phyloP scores from a whole-genome alignment of 1,139 yeast genomes.

The Nakaseomyces uthaithaninus region DNA sequence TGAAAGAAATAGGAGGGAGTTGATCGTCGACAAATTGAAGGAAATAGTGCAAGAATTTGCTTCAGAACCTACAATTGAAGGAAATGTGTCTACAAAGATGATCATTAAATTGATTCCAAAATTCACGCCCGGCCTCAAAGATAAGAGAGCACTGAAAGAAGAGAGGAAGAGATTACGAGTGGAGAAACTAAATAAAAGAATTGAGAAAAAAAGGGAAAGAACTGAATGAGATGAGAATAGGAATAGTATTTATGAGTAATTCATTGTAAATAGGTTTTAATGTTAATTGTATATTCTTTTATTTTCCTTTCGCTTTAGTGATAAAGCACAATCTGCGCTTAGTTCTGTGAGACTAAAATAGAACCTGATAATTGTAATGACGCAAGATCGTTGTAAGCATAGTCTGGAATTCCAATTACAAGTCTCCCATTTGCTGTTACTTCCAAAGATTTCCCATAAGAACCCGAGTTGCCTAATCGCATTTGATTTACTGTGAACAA shows the following conservation, averaged over 20 bases:
- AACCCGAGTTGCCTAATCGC: slow-evolving; percentile 12
- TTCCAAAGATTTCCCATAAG: slow-evolving; percentile 36
- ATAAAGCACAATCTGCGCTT: too few relatives aligned
- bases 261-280: slow-evolving; percentile 1
- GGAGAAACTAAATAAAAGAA: slow-evolving; percentile 22
- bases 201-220: slow-evolving; percentile 19
- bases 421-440: slow-evolving; percentile 25
- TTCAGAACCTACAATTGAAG: slow-evolving; percentile 28
- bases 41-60: slow-evolving; percentile 30
- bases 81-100: slow-evolving; percentile 29
- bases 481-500: slow-evolving; percentile 11
- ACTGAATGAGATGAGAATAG: slow-evolving; percentile 15
- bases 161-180: slow-evolving; percentile 26
- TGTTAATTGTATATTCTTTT: too few relatives aligned
- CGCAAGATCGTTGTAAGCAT: slow-evolving; percentile 30
- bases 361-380: slow-evolving; percentile 17
- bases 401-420: slow-evolving; percentile 42
- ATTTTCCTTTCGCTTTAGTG: too few relatives aligned
- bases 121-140: slow-evolving; percentile 16
- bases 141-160: slow-evolving; percentile 20
- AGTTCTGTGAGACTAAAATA: slow-evolving; percentile 11
- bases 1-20: slow-evolving; percentile 22
- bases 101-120: slow-evolving; percentile 28
- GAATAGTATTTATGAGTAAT: slow-evolving; percentile 10
- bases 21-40: slow-evolving; percentile 31